Conservation (phyloP, 2,329 filamentous ascomycete genomes). For the Cercospora sp. region DNA sequence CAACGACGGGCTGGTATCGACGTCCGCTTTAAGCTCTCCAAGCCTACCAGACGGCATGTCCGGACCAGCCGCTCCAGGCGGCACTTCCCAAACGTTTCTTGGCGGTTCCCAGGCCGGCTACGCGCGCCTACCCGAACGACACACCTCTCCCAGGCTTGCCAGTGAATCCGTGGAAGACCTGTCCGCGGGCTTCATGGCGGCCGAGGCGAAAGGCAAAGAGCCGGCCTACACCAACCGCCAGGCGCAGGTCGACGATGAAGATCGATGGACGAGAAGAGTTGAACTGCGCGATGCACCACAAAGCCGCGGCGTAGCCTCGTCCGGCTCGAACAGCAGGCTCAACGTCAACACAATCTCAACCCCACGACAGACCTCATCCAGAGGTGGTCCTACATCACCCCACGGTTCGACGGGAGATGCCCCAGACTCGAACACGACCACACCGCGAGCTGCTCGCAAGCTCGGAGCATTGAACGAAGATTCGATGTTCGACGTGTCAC, state of each 20-base stretch:
- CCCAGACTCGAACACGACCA: constrained; percentile 31
- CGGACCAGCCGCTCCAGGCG: constrained; percentile 25
- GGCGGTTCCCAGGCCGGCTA: constrained; percentile 35
- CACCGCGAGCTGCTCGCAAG: constrained; percentile 28
- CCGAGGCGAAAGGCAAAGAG: constrained; percentile 24
- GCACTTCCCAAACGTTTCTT: constrained; percentile 33
- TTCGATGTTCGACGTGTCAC: constrained; percentile 37
- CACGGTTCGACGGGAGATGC: constrained; percentile 29
- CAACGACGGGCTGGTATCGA: constrained; percentile 36
- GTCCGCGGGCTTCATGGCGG: constrained; percentile 23
- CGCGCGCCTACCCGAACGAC: constrained; percentile 33
- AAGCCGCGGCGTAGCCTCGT: constrained; percentile 7
- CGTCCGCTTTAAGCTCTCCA: constrained; percentile 35
- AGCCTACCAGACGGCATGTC: constrained; percentile 28
- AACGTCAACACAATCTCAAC: constrained; percentile 13
- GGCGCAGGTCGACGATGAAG: constrained; percentile 33
- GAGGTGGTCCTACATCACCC: constrained; percentile 28
- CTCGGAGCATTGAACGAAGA: constrained; percentile 18
- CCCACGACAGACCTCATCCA: constrained; percentile 13
- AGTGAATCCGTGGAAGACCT: constrained; percentile 27
- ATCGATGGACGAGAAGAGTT: constrained; percentile 31
- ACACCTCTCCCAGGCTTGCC: constrained; percentile 32
- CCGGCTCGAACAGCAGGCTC: constrained; percentile 16
- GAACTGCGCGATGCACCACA: constrained; percentile 27
- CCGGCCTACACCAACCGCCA: constrained; percentile 29